Percentiles rank a stretch among this genome's conserved stretches.
phyloP scores from a whole-genome alignment of 31 red algal species.

The Asparagopsis taxiformis region DNA sequence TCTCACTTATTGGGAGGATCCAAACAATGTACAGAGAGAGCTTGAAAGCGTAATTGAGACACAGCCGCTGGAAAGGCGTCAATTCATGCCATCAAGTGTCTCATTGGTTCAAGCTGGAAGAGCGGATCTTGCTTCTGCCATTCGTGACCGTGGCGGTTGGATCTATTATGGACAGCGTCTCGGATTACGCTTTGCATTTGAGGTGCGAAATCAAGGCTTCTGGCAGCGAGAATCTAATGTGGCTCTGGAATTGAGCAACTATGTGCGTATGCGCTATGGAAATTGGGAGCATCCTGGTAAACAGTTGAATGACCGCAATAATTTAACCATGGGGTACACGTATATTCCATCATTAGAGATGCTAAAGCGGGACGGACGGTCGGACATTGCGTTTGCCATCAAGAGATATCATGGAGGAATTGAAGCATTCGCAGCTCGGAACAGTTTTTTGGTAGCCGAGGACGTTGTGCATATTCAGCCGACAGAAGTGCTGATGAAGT shows the following conservation, averaged over 20 bases:
- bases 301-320: constrained; percentile 2
- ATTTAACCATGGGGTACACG: not conserved
- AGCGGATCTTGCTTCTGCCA: constrained; percentile 66
- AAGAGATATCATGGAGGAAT: constrained; percentile 68
- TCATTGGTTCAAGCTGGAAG: constrained; percentile 58
- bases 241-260: constrained; percentile 40
- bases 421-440: constrained; percentile 27
- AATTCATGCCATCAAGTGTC: constrained; percentile 68
- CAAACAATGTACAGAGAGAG: constrained; percentile 60
- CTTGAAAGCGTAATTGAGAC: constrained; percentile 29
- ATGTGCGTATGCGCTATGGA: constrained; percentile 48
- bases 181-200: constrained; percentile 49
- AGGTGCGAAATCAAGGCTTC: constrained; percentile 56
- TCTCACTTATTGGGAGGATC: constrained; percentile 22
- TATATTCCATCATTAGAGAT: constrained; percentile 64
- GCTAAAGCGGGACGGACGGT: constrained; percentile 73
- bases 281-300: constrained; percentile 53
- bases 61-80: constrained; percentile 33
- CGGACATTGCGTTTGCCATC: constrained; percentile 87
- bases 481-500: constrained; percentile 34
- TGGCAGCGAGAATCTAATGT: constrained; percentile 73
- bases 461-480: constrained; percentile 31
- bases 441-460: constrained; percentile 18
- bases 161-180: constrained; percentile 71
- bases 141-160: constrained; percentile 86